Evolutionary conservation across 2,329 filamentous ascomycete genomes (phyloP).

Genomic region (Ophiostoma triangulosporum): DNA sequence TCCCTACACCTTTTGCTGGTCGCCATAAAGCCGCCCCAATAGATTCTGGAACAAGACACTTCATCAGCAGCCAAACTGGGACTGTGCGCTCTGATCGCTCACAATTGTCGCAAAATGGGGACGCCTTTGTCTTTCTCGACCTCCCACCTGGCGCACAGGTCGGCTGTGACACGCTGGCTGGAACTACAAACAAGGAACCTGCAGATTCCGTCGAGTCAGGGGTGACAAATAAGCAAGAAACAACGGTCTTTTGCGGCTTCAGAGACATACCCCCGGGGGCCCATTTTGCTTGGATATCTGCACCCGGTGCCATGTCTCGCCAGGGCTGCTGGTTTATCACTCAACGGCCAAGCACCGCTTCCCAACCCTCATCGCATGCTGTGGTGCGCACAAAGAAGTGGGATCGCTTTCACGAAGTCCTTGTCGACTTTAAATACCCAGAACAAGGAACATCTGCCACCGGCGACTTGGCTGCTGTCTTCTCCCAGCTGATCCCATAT

Average conservation of each 20-base stretch:
- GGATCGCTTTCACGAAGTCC: slow-evolving; percentile 41
- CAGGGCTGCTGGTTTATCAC: slow-evolving; percentile 45
- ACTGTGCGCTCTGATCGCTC: background rate
- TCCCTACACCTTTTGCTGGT: background rate
- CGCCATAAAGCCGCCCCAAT: background rate
- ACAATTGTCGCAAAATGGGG: slow-evolving; percentile 23
- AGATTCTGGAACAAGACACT: background rate
- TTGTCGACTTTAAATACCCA: slow-evolving; percentile 32
- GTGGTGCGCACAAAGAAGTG: slow-evolving; percentile 36
- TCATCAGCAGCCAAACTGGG: background rate
- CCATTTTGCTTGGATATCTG: slow-evolving; percentile 47
- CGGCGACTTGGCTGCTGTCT: slow-evolving; percentile 26
- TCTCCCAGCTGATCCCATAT: slow-evolving; percentile 33
- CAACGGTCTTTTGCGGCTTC: slow-evolving; percentile 33
- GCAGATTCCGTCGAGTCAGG: background rate
- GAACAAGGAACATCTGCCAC: slow-evolving; percentile 31
- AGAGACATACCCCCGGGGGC: slow-evolving; percentile 39
- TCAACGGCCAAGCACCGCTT: slow-evolving; percentile 6
- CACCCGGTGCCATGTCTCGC: slow-evolving; percentile 33
- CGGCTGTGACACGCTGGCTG: slow-evolving; percentile 37
- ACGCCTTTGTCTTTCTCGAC: slow-evolving; percentile 36
- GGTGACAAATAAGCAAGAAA: background rate
- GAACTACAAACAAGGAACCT: slow-evolving; percentile 24
- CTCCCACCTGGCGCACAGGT: slow-evolving; percentile 38
- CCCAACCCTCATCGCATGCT: slow-evolving; percentile 6